Base-by-base conservation (phyloP, 1,284 basidiomycete genomes). In the Anthracocystis panici-leucophaei region DNA sequence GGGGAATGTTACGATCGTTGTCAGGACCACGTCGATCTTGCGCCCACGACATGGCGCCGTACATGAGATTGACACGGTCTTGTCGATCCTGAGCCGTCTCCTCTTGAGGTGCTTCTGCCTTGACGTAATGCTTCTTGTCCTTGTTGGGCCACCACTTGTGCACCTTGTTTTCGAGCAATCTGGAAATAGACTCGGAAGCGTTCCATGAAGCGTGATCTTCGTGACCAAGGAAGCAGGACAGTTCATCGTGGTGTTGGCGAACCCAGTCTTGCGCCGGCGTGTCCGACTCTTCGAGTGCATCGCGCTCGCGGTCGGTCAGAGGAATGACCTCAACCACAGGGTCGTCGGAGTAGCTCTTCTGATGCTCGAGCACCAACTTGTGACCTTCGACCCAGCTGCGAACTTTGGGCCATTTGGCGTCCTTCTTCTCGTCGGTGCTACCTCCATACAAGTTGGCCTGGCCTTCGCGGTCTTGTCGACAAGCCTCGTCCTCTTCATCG, bases 341-440 rank as follows among this genome's bases (percentile, higher is more conserved):
- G 35, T 85, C 84, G 44, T 72, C 74, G 16, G 64, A 68, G 31
- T 70, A 64, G 35, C 48, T 52, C 56, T 78, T 56, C 57, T 78
- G 79, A 59, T 82, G 76, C 56, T 85, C 82, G 41, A 84, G 60
- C 20, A 85, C 72, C 6, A 85, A 66, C 11, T 81, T 72, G 59
- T 76, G 57, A 4, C 84, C 84, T 56, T 85, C 83, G 18, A 83
- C 67, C 83, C 83, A 85, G 38, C 81, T 68, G 23, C 71, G 67
- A 9, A 77, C 60, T 21, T 62, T 69, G 2, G 83, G 82, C 68
- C 77, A 83, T 5, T 62, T 42, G 11, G 51, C 54, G 14, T 75
- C 49, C 10, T 65, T 63, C 40, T 61, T 57, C 14, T 64, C 57
- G 57, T 48, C 29, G 14, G 44, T 51, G 27, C 46, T 40, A n/a